A percentile compares a stretch with the other conserved stretches of the same genome.
Conservation (phyloP, 2,329 filamentous ascomycete genomes). For the Colletotrichum magnum region DNA sequence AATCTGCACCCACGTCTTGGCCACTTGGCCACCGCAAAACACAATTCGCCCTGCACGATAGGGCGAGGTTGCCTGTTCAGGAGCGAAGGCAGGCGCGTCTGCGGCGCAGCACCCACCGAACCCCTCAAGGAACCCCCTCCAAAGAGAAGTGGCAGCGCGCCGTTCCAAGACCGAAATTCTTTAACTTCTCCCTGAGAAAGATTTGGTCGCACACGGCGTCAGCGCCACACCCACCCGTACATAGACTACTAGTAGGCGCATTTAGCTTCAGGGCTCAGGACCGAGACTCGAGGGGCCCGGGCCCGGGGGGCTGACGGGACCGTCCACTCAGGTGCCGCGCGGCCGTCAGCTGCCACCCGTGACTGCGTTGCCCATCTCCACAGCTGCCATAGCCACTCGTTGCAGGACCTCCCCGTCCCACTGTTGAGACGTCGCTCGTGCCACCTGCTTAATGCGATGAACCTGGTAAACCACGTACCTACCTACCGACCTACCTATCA, state of each 20-base stretch:
- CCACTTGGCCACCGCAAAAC: neutral
- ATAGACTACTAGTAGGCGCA: neutral
- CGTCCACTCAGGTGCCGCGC: constrained; percentile 14
- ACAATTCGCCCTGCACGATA: constrained; percentile 5
- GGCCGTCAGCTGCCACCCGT: neutral
- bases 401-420: constrained; percentile 32
- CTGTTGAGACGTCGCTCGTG: constrained; percentile 34
- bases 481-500: neutral
- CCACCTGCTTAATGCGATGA: constrained; percentile 37
- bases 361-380: constrained; percentile 21
- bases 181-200: neutral
- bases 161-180: no score
- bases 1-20: constrained; percentile 1
- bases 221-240: neutral
- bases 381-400: constrained; percentile 23
- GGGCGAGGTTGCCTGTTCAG: constrained; percentile 9
- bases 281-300: no score
- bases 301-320: no score
- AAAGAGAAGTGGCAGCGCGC: neutral
- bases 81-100: neutral
- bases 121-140: neutral
- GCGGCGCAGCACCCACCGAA: constrained; percentile 20
- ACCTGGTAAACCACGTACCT: constrained; percentile 11
- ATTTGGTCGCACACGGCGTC: neutral
- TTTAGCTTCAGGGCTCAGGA: no score